Evolutionary conservation across 1,139 yeast genomes (phyloP).

Genomic region (Fermentozyma sake): DNA sequence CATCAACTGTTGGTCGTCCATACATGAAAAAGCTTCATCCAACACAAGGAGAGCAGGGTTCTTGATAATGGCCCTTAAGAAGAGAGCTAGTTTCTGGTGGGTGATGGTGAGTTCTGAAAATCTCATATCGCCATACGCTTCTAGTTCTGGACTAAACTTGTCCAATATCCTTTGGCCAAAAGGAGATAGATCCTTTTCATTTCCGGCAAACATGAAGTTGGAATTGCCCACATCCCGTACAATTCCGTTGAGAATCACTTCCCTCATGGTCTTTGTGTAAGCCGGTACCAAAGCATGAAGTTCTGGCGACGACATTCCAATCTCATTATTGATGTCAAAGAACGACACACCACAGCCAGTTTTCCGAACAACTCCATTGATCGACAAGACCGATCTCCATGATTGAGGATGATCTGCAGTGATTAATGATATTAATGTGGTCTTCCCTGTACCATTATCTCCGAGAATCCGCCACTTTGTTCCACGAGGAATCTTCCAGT

Average conservation of each 20-base stretch:
- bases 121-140: slow-evolving; percentile 24
- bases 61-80: slow-evolving; percentile 72
- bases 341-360: slow-evolving; percentile 69
- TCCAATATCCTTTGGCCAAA: slow-evolving; percentile 16
- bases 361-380: slow-evolving; percentile 63
- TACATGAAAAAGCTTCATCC: slow-evolving; percentile 92
- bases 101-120: slow-evolving; percentile 61
- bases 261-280: slow-evolving; percentile 41
- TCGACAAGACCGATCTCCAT: slow-evolving; percentile 69
- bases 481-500: slow-evolving; percentile 66
- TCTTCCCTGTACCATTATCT: slow-evolving; percentile 88
- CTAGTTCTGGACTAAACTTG: slow-evolving; percentile 25
- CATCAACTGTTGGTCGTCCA: slow-evolving; percentile 63
- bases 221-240: slow-evolving; percentile 54
- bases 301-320: slow-evolving; percentile 91
- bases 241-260: slow-evolving; percentile 72
- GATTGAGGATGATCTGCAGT: slow-evolving; percentile 97
- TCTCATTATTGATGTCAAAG: slow-evolving; percentile 71
- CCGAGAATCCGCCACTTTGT: slow-evolving; percentile 89
- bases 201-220: slow-evolving; percentile 28
- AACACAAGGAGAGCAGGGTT: slow-evolving; percentile 73
- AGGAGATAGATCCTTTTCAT: slow-evolving; percentile 9
- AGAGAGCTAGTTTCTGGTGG: slow-evolving; percentile 73
- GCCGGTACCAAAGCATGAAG: slow-evolving; percentile 78
- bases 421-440: slow-evolving; percentile 75